Conservation (phyloP, 768 basidiomycete genomes). For the Termitomyces sp. region DNA sequence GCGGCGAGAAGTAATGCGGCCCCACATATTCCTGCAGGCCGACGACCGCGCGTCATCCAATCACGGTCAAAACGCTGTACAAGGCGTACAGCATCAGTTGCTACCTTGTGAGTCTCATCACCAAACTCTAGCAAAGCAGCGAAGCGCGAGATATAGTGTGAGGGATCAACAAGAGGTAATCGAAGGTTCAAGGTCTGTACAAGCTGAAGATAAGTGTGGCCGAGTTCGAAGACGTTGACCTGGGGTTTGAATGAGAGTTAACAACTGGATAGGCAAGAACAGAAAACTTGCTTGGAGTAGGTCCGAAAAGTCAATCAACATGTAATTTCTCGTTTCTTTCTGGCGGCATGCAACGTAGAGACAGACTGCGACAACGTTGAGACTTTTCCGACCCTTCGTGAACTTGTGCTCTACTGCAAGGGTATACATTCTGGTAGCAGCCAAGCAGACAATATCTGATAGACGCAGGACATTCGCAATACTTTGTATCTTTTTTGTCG, state of each 20-base stretch:
- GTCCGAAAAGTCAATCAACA: constrained; percentile 99
- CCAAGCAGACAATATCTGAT: constrained; percentile 74
- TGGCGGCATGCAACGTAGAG: constrained; percentile 92
- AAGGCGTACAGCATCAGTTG: constrained; percentile 89
- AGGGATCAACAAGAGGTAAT: constrained; percentile 89
- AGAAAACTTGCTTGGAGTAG: constrained; percentile 65
- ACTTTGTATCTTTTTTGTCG: constrained; percentile 77
- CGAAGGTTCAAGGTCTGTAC: constrained; percentile 83
- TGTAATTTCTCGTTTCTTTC: constrained; percentile 87
- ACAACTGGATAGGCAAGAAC: background rate
- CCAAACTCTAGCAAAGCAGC: constrained; percentile 94
- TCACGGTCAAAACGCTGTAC: constrained; percentile 92
- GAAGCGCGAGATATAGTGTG: constrained; percentile 95
- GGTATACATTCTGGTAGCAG: constrained; percentile 86
- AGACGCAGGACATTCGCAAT: constrained; percentile 77
- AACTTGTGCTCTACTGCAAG: constrained; percentile 94
- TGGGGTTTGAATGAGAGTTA: constrained; percentile 25
- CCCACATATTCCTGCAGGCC: constrained; percentile 97
- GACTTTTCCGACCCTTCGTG: constrained; percentile 86
- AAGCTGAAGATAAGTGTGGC: constrained; percentile 93
- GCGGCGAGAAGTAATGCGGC: constrained; percentile 93
- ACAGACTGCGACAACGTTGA: constrained; percentile 95
- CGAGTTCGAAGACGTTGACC: constrained; percentile 98
- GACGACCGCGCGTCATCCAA: constrained; percentile 95
- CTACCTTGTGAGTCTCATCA: constrained; percentile 88